A percentile compares a stretch with the other conserved stretches of the same genome.
phyloP scores from a whole-genome alignment of 192 early-diverging fungal genomes.

The Podila epicladia region DNA sequence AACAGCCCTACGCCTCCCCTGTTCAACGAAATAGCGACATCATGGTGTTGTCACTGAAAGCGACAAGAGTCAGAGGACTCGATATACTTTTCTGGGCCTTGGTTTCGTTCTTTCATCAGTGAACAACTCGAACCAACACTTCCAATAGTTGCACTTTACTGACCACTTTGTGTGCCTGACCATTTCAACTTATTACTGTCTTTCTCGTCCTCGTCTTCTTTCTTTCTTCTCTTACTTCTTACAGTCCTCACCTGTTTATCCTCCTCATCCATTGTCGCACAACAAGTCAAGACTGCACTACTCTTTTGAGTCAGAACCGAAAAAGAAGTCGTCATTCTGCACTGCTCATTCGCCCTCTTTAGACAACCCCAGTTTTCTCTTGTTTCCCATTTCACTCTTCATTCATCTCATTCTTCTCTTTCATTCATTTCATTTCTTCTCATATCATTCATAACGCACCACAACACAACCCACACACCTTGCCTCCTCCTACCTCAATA shows the following conservation, averaged over 20 bases:
- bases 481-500: background rate
- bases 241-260: background rate
- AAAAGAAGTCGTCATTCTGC: background rate
- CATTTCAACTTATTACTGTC: background rate
- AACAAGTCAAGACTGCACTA: too few species aligned
- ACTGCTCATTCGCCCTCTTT: background rate
- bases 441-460: background rate
- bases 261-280: background rate
- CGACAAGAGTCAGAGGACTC: background rate
- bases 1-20: too few species aligned
- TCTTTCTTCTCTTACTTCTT: background rate
- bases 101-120: too few species aligned
- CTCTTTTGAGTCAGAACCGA: background rate
- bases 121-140: too few species aligned
- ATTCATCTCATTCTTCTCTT: background rate
- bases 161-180: too few species aligned
- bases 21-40: background rate
- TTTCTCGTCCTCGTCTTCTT: background rate
- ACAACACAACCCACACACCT: constrained; percentile 1
- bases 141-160: too few species aligned
- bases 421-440: background rate
- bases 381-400: background rate
- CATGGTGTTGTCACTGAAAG: constrained; percentile 1
- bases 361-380: too few species aligned
- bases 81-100: too few species aligned